Conservation (phyloP, 805 yeast genomes). For the Saturnispora serradocipensis region DNA sequence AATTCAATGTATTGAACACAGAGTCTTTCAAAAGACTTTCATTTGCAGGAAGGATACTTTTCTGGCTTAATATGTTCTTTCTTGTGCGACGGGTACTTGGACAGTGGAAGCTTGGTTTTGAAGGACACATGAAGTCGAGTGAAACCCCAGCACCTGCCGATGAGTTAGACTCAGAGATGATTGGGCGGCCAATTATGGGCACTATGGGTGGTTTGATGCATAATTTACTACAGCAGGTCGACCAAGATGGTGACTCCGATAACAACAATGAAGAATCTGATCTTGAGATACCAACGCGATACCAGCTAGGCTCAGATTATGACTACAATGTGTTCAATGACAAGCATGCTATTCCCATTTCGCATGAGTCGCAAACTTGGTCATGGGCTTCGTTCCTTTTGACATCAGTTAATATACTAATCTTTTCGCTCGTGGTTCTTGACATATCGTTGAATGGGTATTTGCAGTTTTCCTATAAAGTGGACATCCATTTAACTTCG, state of each 20-base stretch:
- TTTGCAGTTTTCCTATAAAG: background rate
- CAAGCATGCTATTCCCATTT: background rate
- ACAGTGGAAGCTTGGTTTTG: conserved; percentile 1
- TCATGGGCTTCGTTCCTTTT: background rate
- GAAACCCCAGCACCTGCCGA: background rate
- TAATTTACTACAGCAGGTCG: background rate
- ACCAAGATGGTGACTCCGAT: background rate
- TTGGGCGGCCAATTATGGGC: conserved; percentile 1
- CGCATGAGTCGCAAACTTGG: background rate
- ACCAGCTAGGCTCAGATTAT: background rate
- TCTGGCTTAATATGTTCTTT: conserved; percentile 3
- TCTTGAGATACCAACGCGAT: background rate
- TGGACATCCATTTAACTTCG: background rate
- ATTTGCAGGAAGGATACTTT: conserved; percentile 1
- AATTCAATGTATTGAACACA: background rate
- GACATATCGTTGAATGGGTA: conserved; percentile 3
- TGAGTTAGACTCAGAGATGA: background rate
- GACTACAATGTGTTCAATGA: background rate
- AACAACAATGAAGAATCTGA: background rate
- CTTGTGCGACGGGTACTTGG: background rate
- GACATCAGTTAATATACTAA: background rate
- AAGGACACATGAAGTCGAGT: background rate
- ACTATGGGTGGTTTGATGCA: background rate
- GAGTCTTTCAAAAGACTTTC: background rate
- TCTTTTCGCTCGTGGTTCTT: conserved; percentile 1